A percentile compares a stretch with the other conserved stretches of the same genome.
Conservation (phyloP, 176 grass and related monocot species). For the Oryza glumipatula region DNA sequence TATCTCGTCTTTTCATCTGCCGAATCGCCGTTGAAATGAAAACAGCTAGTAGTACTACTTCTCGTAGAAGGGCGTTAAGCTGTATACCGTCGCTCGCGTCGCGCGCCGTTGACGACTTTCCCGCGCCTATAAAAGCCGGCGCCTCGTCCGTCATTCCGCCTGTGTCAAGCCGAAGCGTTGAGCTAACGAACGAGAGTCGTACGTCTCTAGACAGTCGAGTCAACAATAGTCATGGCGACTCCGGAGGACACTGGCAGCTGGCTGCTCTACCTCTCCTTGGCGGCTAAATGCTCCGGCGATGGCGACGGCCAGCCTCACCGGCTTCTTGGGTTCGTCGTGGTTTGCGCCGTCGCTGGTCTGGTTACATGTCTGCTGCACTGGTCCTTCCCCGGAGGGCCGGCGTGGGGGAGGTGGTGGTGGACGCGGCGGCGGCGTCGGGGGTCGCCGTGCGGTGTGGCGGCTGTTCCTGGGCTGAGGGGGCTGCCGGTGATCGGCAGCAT, state of each 20-base stretch:
- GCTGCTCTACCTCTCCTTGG: constrained; percentile 60
- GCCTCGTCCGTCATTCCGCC: neutral
- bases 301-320: constrained; percentile 26
- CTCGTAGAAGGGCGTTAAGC: no score
- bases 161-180: neutral
- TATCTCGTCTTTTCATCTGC: no score
- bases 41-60: no score
- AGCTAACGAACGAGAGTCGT: neutral
- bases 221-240: constrained; percentile 29
- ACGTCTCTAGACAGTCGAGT: neutral
- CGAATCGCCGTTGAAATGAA: no score
- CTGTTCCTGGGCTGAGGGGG: constrained; percentile 58
- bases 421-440: neutral
- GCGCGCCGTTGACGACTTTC: neutral
- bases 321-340: constrained; percentile 27
- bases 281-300: constrained; percentile 54
- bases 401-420: constrained; percentile 77
- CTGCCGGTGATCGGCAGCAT: constrained; percentile 82
- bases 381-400: constrained; percentile 66
- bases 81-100: no score
- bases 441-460: no score
- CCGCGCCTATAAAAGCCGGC: neutral
- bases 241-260: constrained; percentile 48
- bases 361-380: constrained; percentile 60
- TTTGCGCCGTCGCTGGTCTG: neutral